Conservation (phyloP, 352 stramenopile species). For the Phytophthora sojae region DNA sequence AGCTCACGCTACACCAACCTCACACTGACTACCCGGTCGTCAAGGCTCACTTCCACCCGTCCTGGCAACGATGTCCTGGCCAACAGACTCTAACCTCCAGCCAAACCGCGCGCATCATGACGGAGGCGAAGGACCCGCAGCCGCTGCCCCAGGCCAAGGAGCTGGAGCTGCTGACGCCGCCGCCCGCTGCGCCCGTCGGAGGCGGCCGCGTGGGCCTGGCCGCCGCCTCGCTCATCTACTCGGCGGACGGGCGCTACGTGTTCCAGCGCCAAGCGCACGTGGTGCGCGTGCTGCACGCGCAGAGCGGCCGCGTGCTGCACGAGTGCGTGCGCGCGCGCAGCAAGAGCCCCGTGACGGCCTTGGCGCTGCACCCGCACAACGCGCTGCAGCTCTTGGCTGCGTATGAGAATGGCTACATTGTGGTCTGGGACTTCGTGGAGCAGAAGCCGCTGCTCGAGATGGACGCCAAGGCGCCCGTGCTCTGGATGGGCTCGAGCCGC, state of each 20-base stretch:
- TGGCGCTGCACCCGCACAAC: slow-evolving; percentile 80
- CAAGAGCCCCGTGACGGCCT: slow-evolving; percentile 44
- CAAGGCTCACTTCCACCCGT: slow-evolving; percentile 28
- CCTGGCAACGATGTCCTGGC: background rate
- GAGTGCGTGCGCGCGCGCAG: slow-evolving; percentile 56
- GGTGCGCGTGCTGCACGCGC: slow-evolving; percentile 72
- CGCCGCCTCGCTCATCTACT: slow-evolving; percentile 60
- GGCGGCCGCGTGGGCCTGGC: slow-evolving; percentile 6
- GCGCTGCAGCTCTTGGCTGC: slow-evolving; percentile 70
- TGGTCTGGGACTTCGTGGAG: slow-evolving; percentile 83
- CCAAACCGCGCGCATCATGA: slow-evolving; percentile 13
- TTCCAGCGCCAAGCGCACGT: slow-evolving; percentile 84
- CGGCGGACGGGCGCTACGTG: slow-evolving; percentile 71
- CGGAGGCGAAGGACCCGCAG: slow-evolving; percentile 15
- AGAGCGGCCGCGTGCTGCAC: slow-evolving; percentile 79
- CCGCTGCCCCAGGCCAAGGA: slow-evolving; percentile 5
- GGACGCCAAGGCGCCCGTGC: slow-evolving; percentile 49
- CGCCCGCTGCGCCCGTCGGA: background rate
- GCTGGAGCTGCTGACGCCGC: slow-evolving; percentile 47
- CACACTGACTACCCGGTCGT: slow-evolving; percentile 4
- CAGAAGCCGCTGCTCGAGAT: slow-evolving; percentile 71
- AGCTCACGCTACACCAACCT: background rate
- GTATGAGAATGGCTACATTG: slow-evolving; percentile 71
- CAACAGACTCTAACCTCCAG: background rate
- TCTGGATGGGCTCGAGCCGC: slow-evolving; percentile 77